Evolutionary conservation across 495 filamentous ascomycete genomes (phyloP), one percentile per base, ranked within the genome.

Genomic region (Penicillium bovifimosum): DNA sequence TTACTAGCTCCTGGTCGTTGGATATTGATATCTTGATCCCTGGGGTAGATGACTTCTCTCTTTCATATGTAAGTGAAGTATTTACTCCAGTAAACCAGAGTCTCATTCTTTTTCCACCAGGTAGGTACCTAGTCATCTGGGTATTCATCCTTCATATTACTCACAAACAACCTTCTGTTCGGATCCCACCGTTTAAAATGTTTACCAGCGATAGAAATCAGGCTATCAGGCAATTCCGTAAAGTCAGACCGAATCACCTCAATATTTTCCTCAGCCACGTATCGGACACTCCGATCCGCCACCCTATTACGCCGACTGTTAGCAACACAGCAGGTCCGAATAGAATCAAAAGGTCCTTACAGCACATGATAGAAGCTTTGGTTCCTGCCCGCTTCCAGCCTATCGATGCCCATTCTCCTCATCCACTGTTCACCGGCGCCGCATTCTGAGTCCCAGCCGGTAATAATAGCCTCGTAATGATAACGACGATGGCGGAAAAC

Each of bases 261-360:
- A 43, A 96, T 86, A 58, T 93, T 96, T 57, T 96, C 89, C 69
- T 96, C 87, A 6, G 90, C 87, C 6, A 96, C 87, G 65, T 91
- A 83, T 64, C 89, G 76, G 58, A 82, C 66, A 68, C 78, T 81
- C 64, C 82, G 75, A 56, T 91, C 90, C 49, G 83, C 82, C 44
- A 85, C 87, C 50, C 85, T 87, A 48, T 16, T 40, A 31, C 57
- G 28, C 53, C 28, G n/a, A 41, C 52, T 41, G 52, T 41, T 50
- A 11, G 14, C 28, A 1, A 13, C 6, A 29, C 16, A 6, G 5
- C 50, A 38, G 8, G 35, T 13, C 26, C 6, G 14, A 11, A 18
- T 2, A 11, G 9, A 29, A 24, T 24, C 20, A 24, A 13, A 10
- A 49, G 57, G 16, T 39, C 83, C 89, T 63, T 71, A 95, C 90